Evolutionary conservation across 495 filamentous ascomycete genomes (phyloP).

Genomic region (Xylaria flabelliformis): DNA sequence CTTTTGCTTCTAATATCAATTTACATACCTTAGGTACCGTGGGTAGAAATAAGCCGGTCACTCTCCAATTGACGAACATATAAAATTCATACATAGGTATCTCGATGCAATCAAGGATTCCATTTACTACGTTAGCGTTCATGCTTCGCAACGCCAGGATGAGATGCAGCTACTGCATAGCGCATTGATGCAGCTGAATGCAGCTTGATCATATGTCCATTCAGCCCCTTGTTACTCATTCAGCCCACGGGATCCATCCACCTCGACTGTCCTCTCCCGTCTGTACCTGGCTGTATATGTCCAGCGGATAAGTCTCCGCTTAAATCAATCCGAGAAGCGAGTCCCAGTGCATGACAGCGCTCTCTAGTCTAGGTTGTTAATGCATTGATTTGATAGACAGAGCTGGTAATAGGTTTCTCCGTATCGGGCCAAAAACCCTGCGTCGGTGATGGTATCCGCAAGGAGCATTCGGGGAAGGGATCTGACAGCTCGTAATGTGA

Average conservation of each 20-base stretch:
- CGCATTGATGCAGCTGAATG: not conserved
- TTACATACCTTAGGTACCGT: not conserved
- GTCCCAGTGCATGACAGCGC: not conserved
- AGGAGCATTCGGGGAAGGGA: too few species aligned
- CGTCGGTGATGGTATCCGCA: not conserved
- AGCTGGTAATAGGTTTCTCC: not conserved
- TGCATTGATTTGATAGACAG: not conserved
- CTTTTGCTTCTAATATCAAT: not conserved
- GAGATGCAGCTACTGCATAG: not conserved
- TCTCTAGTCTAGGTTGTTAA: not conserved
- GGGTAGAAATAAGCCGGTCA: not conserved
- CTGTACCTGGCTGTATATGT: not conserved
- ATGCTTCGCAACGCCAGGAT: not conserved
- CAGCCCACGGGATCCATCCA: not conserved
- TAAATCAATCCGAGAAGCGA: not conserved
- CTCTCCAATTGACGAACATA: too few species aligned
- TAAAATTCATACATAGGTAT: not conserved
- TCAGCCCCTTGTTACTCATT: not conserved
- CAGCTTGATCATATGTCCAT: slow-evolving; percentile 6
- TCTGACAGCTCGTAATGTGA: not conserved
- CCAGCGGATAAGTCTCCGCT: not conserved
- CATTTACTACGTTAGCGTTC: not conserved
- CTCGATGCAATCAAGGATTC: not conserved
- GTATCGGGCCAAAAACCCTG: not conserved
- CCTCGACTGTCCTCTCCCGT: not conserved